Conservation (phyloP, 2,329 filamentous ascomycete genomes). For the Phyllachora maydis region DNA sequence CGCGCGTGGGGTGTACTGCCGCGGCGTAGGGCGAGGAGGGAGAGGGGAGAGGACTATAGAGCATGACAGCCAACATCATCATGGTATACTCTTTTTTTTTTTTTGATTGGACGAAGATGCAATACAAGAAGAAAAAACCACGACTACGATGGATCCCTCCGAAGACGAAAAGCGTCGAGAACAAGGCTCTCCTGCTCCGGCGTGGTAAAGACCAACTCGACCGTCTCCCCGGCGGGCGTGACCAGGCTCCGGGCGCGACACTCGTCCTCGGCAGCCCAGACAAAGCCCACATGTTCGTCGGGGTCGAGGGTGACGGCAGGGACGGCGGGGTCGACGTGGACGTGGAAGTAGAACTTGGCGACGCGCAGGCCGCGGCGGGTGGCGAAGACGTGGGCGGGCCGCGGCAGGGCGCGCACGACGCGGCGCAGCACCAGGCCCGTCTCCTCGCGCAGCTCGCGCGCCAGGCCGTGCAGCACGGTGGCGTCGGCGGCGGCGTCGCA, state of each 20-base stretch:
- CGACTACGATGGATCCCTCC: too few relatives aligned
- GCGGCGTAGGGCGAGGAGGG: too few relatives aligned
- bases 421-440: slow-evolving; percentile 11
- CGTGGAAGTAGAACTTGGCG: slow-evolving; percentile 10
- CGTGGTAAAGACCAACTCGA: too few relatives aligned
- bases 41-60: too few relatives aligned
- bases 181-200: too few relatives aligned
- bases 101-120: too few relatives aligned
- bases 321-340: slow-evolving; percentile 4
- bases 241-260: too few relatives aligned
- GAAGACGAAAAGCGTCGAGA: too few relatives aligned
- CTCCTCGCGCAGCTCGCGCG: slow-evolving; percentile 21
- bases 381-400: slow-evolving; percentile 6
- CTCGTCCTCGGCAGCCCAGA: slow-evolving; percentile 15
- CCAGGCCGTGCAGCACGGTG: slow-evolving; percentile 14
- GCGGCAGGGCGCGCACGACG: slow-evolving; percentile 7
- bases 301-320: slow-evolving; percentile 10
- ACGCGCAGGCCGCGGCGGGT: slow-evolving; percentile 7
- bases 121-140: too few relatives aligned
- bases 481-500: slow-evolving; percentile 14
- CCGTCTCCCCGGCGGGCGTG: too few relatives aligned
- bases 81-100: too few relatives aligned
- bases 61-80: too few relatives aligned
- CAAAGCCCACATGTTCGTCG: slow-evolving; percentile 12
- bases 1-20: slow-evolving; percentile 30